Percentiles rank a stretch among this genome's conserved stretches.
phyloP scores from a whole-genome alignment of 441 rosid genomes.

The Sinapis alba region DNA sequence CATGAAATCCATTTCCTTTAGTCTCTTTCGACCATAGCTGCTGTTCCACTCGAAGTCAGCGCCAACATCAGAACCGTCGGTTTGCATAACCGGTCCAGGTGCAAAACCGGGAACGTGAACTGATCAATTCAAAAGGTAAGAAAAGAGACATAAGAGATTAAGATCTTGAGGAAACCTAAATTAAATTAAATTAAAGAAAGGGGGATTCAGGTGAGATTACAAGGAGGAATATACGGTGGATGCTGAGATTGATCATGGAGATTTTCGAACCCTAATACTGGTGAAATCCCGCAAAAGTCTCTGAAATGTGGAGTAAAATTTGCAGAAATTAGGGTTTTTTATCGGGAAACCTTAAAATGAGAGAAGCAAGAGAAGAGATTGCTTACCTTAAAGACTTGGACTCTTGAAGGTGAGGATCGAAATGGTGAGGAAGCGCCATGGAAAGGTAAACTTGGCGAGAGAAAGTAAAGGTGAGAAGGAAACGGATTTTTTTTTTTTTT shows the following conservation, averaged over 20 bases:
- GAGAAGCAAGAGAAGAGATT: background rate
- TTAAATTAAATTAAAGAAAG: background rate
- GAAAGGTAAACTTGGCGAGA: slow-evolving; percentile 19
- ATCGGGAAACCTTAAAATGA: background rate
- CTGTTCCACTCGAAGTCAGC: slow-evolving; percentile 56
- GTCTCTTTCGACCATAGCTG: slow-evolving; percentile 54
- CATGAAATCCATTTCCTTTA: slow-evolving; percentile 78
- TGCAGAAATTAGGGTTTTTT: slow-evolving; percentile 29
- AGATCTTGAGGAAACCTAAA: background rate
- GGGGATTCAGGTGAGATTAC: slow-evolving; percentile 42
- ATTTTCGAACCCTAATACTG: slow-evolving; percentile 44
- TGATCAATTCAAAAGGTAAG: slow-evolving; percentile 17
- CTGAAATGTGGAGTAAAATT: slow-evolving; percentile 35
- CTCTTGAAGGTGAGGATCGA: slow-evolving; percentile 31
- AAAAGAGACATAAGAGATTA: background rate
- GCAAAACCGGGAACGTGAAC: slow-evolving; percentile 86
- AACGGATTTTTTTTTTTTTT: background rate
- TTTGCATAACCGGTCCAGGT: slow-evolving; percentile 52
- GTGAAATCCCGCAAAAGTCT: slow-evolving; percentile 42
- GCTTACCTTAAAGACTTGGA: slow-evolving; percentile 33
- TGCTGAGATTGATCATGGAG: slow-evolving; percentile 74
- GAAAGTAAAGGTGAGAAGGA: background rate
- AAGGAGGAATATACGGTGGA: slow-evolving; percentile 85
- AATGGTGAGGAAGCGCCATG: slow-evolving; percentile 40
- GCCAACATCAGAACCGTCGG: slow-evolving; percentile 58